Percentiles rank a stretch among this genome's conserved stretches.
These are phyloP conservation scores for Fallopia convolvulus DNA, from an alignment of 148 eudicot species.

Conservation along the genomic window DNA sequence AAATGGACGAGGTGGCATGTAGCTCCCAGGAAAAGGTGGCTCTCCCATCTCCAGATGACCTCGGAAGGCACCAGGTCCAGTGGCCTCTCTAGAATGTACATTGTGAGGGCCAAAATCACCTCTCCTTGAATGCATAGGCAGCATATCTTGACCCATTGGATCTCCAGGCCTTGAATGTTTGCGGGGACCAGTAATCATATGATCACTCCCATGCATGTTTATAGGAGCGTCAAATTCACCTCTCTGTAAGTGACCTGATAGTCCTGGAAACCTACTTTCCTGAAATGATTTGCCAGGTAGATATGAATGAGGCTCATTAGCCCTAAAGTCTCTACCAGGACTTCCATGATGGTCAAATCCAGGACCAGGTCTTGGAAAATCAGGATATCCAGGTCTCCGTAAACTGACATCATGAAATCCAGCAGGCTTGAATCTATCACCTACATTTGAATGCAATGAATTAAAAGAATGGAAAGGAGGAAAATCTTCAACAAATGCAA, in stretches of 20 bases:
- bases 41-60: constrained; percentile 49
- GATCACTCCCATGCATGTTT: constrained; percentile 31
- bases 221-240: constrained; percentile 50
- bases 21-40: constrained; percentile 40
- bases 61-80: constrained; percentile 44
- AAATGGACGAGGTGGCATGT: constrained; percentile 36
- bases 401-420: constrained; percentile 35
- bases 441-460: constrained; percentile 20
- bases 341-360: constrained; percentile 62
- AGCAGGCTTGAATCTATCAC: constrained; percentile 22
- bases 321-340: constrained; percentile 55
- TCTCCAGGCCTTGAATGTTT: constrained; percentile 20
- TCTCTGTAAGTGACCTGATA: constrained; percentile 38
- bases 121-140: constrained; percentile 36
- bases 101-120: constrained; percentile 48
- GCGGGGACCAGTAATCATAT: constrained; percentile 17
- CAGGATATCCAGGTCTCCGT: constrained; percentile 37
- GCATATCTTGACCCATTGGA: constrained; percentile 30
- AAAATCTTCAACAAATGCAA: constrained; percentile 33
- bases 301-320: constrained; percentile 36
- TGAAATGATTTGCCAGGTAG: constrained; percentile 34
- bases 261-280: constrained; percentile 44
- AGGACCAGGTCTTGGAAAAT: constrained; percentile 36
- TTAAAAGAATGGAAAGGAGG: constrained; percentile 32
- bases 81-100: constrained; percentile 33